Base-by-base conservation (phyloP, 2,329 filamentous ascomycete species). In the Talaromyces sp. region DNA sequence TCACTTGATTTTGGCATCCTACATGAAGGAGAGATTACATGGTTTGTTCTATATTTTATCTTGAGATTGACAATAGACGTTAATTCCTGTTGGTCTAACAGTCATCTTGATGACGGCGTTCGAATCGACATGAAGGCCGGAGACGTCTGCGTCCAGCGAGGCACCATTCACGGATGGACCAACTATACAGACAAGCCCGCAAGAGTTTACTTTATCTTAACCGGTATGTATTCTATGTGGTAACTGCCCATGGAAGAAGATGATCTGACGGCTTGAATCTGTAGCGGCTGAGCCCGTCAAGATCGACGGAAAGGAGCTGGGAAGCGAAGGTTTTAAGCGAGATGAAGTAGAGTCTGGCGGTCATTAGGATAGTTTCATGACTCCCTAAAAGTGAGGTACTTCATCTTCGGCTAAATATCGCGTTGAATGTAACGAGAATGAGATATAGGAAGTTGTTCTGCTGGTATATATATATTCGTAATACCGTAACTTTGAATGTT, bases 1-100 rank as follows among this genome's bases (percentile, higher is more conserved):
- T 54, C 52, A 4, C 39, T 54, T 19, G 52, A 54, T 19, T 54
- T 54, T 28, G 52, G 52, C 15, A 54, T 54, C 13, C 22, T 54
- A 7, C 39, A 41, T 35, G 36, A 54, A 43, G 52, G 52, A 19
- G 52, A 54, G 15, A 54, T 54, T 9, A 43, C 36, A 15, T 54
- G 52, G 52, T 54, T 2, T 15, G 37, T 31, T 39, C 7, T 15
- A 2, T 5, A 4, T 9, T 2, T 9, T 13, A 8, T 11, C 9
- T 9, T 5, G 17, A 22, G 2, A 15, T 6, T 8, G 35, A 3
- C 21, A 1, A 13, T 2, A 10, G 11, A 13, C 9, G n/a, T 43
- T n/a, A 43, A 3, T 31, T 3, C 19, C 21, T 41, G 5, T 2
- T 17, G 28, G 7, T 22, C 8, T 1, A n/a, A 11, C 21, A 54